Conservation (phyloP, 1,139 yeast genomes). For the Candida albicans region DNA sequence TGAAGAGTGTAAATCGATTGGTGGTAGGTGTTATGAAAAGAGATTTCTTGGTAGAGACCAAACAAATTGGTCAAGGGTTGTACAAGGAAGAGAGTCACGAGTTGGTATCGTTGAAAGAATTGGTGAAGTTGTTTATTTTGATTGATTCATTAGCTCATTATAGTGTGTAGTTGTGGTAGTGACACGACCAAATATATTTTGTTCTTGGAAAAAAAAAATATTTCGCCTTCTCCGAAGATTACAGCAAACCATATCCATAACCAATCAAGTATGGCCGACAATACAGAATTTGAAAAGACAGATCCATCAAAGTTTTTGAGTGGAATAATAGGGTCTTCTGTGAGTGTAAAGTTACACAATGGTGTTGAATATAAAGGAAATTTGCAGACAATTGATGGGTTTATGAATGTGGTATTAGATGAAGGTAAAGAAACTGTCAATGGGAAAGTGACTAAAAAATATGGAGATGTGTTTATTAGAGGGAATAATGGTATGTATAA, state of each 20-base stretch:
- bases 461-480: conserved; percentile 89
- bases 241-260: too few relatives aligned
- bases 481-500: conserved; percentile 81
- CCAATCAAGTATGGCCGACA: conserved; percentile 5
- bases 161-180: not conserved
- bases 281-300: conserved; percentile 25
- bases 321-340: conserved; percentile 76
- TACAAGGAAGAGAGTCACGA: conserved; percentile 24
- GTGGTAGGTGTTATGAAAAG: conserved; percentile 70
- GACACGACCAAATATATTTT: not conserved
- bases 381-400: conserved; percentile 92
- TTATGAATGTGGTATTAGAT: conserved; percentile 90
- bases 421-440: conserved; percentile 68
- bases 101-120: conserved; percentile 40
- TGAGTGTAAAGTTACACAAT: conserved; percentile 79
- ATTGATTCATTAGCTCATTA: conserved; percentile 52
- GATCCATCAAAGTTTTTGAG: conserved; percentile 79
- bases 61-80: conserved; percentile 16
- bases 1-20: conserved; percentile 55
- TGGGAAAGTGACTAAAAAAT: conserved; percentile 54
- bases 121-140: conserved; percentile 58
- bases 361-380: conserved; percentile 78
- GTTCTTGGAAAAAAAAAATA: not conserved
- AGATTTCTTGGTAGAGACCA: conserved; percentile 48
- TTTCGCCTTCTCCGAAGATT: not conserved